Base-by-base conservation (phyloP, 2,329 filamentous ascomycete species). In the Hypoxylon sp. region DNA sequence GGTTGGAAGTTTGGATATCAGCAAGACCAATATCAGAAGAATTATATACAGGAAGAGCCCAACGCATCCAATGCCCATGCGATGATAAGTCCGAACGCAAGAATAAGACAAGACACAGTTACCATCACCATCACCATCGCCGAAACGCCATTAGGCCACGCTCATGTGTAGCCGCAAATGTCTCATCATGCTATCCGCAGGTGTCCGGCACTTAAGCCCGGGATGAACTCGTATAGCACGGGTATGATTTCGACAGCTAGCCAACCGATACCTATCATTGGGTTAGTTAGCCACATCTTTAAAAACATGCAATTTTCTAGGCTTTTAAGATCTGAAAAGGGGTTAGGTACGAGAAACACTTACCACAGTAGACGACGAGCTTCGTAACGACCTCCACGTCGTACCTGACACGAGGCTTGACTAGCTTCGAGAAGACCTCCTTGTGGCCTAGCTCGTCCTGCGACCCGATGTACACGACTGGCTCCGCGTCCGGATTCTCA, bases 321-420 rank as follows among this genome's bases (percentile, higher is more conserved):
- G 55, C 7, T 48, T 43, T 50, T 48, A 19, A 6, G 1, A 24
- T 15, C 30, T 5, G 32, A 2, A 17, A 17, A 15, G 32, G 2
- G 32, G n/a, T 6, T 6, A 41, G 46, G 13, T 19, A 32, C n/a
- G 10, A 1, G n/a, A 22, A 49, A 50, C 30, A 51, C 88, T 78
- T 80, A 93, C 94, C 95, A 62, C 91, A 86, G 80, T 99, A 99
- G 22, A 99, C 93, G 71, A 99, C 91, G 64, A 99, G 79, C 79
- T 97, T 98, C 4, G 95, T 98, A 37, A 99, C 91, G 39, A 99
- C 94, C 78, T 99, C 95, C n/a, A 98, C 94, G 78, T 99, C 95
- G 74, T 98, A 99, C 71, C 94, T 85, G 62, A 97, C 94, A 69
- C 95, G 88, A 50, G 95, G 93, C 79, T 91, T 92, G 67, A 93